phyloP scores from a whole-genome alignment of 2,329 filamentous ascomycete genomes.

The Diaporthe ilicicola region DNA sequence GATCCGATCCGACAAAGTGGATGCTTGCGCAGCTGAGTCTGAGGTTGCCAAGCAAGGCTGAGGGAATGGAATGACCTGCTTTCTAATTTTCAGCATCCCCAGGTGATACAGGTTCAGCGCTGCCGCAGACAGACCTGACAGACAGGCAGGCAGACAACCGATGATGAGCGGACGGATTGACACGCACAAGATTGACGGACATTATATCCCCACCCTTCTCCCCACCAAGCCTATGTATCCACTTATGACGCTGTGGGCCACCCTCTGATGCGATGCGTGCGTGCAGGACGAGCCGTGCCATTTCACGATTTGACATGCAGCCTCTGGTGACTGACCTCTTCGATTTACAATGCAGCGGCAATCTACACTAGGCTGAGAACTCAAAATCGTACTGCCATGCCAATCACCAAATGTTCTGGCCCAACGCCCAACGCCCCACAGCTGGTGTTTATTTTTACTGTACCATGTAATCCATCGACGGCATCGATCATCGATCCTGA shows the following conservation, averaged over 20 bases:
- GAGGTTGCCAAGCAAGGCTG: slow-evolving; percentile 28
- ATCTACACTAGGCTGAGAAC: slow-evolving; percentile 6
- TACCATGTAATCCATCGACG: not conserved
- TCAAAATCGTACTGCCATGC: not conserved
- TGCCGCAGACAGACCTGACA: not conserved
- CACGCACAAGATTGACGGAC: slow-evolving; percentile 4
- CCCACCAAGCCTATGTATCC: not conserved
- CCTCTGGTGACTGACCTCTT: not conserved
- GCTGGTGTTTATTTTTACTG: slow-evolving; percentile 27
- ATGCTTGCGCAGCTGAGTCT: slow-evolving; percentile 23
- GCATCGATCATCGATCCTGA: slow-evolving; percentile 24
- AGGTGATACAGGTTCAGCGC: not conserved
- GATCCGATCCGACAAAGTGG: not conserved
- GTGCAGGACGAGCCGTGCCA: slow-evolving; percentile 22
- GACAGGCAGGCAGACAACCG: not conserved
- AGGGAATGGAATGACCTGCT: slow-evolving; percentile 10
- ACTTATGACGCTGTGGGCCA: slow-evolving; percentile 10
- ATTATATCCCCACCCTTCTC: not conserved
- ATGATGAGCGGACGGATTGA: not conserved
- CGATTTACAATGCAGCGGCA: not conserved
- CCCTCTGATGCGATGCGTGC: slow-evolving; percentile 23
- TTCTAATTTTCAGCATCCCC: too few relatives aligned
- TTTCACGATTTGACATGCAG: slow-evolving; percentile 7
- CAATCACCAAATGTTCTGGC: slow-evolving; percentile 22
- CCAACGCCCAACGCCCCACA: slow-evolving; percentile 19